phyloP scores from a whole-genome alignment of 1,284 basidiomycete species.

The Cutaneotrichosporon mucoides region DNA sequence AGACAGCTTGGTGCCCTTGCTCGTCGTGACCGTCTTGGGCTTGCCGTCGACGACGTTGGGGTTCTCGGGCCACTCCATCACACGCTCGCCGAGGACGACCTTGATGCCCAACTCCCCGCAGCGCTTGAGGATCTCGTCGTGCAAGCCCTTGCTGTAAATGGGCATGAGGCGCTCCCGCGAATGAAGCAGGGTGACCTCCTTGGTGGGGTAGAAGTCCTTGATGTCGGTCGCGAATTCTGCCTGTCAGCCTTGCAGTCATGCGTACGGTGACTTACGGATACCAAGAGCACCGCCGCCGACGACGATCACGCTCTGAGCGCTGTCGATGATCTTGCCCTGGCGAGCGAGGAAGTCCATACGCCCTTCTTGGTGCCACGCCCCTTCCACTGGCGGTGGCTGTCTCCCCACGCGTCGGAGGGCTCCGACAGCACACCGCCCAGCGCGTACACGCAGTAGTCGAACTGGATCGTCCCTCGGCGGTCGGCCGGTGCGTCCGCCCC shows the following conservation, averaged over 20 bases:
- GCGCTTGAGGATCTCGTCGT: constrained; percentile 43
- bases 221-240: constrained; percentile 53
- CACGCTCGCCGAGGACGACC: constrained; percentile 49
- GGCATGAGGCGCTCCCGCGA: constrained; percentile 51
- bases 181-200: constrained; percentile 52
- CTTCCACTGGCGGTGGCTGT: constrained; percentile 9
- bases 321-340: constrained; percentile 34
- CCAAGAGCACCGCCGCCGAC: constrained; percentile 52
- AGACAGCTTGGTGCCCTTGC: constrained; percentile 59
- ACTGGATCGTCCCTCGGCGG: constrained; percentile 31
- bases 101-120: constrained; percentile 48
- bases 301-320: constrained; percentile 48
- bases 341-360: constrained; percentile 26
- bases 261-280: constrained; percentile 43
- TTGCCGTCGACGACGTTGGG: constrained; percentile 31
- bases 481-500: constrained; percentile 8
- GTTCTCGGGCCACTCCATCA: constrained; percentile 43
- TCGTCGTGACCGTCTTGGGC: constrained; percentile 54
- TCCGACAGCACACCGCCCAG: constrained; percentile 44
- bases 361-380: constrained; percentile 38
- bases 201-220: constrained; percentile 47
- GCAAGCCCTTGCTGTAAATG: constrained; percentile 48
- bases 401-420: constrained; percentile 45
- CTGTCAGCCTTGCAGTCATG: neutral
- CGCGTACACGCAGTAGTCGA: constrained; percentile 52